Percentiles rank a stretch among this genome's conserved stretches.
Evolutionary conservation across 257 asterid genomes (phyloP).

Genomic region (Fraxinus anomala): DNA sequence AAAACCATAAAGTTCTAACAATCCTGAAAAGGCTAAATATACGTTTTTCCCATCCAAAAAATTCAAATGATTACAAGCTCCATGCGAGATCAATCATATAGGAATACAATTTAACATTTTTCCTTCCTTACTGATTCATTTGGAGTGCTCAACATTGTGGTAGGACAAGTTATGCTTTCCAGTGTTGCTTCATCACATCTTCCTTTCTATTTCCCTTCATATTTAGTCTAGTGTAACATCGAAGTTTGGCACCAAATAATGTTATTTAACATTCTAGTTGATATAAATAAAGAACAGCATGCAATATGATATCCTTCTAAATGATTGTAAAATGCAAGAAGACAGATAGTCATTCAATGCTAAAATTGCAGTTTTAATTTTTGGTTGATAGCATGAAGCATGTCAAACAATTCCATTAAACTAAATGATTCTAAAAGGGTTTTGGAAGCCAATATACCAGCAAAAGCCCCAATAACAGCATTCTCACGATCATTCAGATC

Average conservation of each 20-base stretch:
- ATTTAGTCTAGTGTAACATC: not conserved
- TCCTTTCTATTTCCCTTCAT: not conserved
- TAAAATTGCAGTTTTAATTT: not conserved
- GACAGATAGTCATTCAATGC: not conserved
- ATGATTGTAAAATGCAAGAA: not conserved
- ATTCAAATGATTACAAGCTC: not conserved
- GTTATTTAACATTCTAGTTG: not conserved
- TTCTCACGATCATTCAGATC: conserved; percentile 89
- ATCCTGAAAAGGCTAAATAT: not conserved
- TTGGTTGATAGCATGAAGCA: not conserved
- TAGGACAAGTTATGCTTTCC: too few species aligned
- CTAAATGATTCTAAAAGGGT: not conserved
- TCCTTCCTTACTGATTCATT: not conserved
- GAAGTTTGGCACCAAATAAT: not conserved
- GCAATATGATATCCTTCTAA: not conserved
- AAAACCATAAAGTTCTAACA: not conserved
- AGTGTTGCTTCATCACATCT: not conserved
- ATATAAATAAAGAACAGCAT: not conserved
- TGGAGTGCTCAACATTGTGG: not conserved
- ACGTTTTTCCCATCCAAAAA: not conserved
- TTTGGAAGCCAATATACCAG: conserved; percentile 56
- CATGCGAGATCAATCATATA: not conserved
- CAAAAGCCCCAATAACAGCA: conserved; percentile 89
- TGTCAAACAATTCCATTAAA: not conserved
- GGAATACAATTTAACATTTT: too few species aligned